Evolutionary conservation across 495 filamentous ascomycete species (phyloP).

Genomic region (Penicillium samsonianum): DNA sequence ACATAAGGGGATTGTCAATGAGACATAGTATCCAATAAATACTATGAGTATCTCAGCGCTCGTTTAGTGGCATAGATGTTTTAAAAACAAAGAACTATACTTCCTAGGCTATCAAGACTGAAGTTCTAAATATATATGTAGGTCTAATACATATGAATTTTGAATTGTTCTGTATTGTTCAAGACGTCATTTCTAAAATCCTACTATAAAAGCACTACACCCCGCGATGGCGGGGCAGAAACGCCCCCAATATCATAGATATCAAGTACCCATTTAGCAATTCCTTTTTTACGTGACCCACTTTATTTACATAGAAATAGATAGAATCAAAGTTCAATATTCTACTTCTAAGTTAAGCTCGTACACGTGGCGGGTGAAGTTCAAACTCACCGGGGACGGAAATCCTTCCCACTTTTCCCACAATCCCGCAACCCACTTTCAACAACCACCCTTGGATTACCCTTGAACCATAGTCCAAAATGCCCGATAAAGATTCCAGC

Average conservation of each 20-base stretch:
- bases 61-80: neutral
- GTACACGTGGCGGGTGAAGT: slow-evolving; percentile 8
- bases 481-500: slow-evolving; percentile 50
- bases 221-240: slow-evolving; percentile 3
- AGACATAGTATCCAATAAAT: neutral
- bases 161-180: neutral
- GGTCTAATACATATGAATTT: neutral
- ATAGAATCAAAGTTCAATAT: neutral
- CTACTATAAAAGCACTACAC: neutral
- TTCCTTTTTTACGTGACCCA: neutral
- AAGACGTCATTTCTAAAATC: neutral
- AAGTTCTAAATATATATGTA: neutral
- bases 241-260: neutral
- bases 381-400: neutral
- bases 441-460: neutral
- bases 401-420: neutral
- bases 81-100: neutral
- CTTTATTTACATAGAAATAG: neutral
- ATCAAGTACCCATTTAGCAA: neutral
- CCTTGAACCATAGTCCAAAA: slow-evolving; percentile 15
- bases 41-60: neutral
- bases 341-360: neutral
- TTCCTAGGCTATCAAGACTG: neutral
- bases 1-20: neutral
- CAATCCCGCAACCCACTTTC: slow-evolving; percentile 6